These are phyloP conservation scores for Priceomyces medius DNA, from an alignment of 805 yeast genomes.

Conservation along the genomic window DNA sequence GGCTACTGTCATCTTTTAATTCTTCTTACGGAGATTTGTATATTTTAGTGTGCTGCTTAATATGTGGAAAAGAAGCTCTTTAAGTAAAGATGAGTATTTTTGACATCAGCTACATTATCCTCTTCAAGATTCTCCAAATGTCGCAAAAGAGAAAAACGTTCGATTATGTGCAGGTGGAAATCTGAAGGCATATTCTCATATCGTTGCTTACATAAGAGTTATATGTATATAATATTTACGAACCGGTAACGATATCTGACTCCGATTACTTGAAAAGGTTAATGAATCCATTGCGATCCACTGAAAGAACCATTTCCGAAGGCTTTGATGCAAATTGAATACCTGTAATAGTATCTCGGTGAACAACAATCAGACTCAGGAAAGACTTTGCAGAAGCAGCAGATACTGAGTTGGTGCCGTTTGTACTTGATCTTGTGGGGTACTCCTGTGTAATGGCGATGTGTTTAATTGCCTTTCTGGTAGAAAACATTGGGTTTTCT, in stretches of 20 bases:
- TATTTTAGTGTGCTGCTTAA: too few species aligned
- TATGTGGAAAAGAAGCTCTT: too few species aligned
- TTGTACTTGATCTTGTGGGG: background rate
- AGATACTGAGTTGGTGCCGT: background rate
- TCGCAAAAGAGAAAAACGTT: too few species aligned
- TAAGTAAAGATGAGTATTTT: too few species aligned
- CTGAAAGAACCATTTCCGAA: constrained; percentile 60
- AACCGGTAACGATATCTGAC: too few species aligned
- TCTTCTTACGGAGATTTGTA: too few species aligned
- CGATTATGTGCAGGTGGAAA: too few species aligned
- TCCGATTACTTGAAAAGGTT: constrained; percentile 59
- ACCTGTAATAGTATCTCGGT: constrained; percentile 52
- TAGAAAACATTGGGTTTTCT: background rate
- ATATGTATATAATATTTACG: too few species aligned
- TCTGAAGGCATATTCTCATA: too few species aligned
- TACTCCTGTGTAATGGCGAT: background rate
- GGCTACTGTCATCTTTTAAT: background rate
- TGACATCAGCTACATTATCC: too few species aligned
- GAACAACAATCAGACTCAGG: background rate
- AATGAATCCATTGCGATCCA: constrained; percentile 64
- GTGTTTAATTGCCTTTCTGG: background rate
- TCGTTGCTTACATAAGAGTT: too few species aligned
- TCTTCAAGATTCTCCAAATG: too few species aligned
- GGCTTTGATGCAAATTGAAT: constrained; percentile 49
- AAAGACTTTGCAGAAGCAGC: background rate